phyloP scores from a whole-genome alignment of 805 yeast genomes.

The Saccharomycopsis sp. region DNA sequence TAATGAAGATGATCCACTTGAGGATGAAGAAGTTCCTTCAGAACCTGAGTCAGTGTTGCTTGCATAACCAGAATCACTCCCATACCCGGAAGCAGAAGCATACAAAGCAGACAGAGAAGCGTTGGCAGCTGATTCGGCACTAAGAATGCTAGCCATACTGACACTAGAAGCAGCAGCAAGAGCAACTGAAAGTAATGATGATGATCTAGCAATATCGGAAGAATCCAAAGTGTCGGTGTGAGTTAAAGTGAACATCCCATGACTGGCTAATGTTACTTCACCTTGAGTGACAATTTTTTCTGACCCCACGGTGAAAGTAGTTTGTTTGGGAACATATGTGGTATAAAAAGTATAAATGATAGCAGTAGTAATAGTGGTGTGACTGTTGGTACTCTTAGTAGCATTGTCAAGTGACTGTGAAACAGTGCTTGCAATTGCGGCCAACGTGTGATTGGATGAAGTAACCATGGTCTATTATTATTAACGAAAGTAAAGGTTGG shows the following conservation, averaged over 20 bases:
- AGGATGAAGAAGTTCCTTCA: background rate
- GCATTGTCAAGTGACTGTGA: too few species aligned
- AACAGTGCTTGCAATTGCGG: too few species aligned
- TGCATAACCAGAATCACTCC: background rate
- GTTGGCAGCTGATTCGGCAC: slow-evolving; percentile 15
- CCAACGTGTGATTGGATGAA: background rate
- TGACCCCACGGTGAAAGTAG: slow-evolving; percentile 17
- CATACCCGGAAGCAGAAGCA: slow-evolving; percentile 1
- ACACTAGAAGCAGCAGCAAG: slow-evolving; percentile 17
- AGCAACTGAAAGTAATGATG: slow-evolving; percentile 18
- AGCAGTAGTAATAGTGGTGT: slow-evolving; percentile 20
- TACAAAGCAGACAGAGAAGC: slow-evolving; percentile 10
- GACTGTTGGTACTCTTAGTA: slow-evolving; percentile 3
- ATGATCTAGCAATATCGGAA: slow-evolving; percentile 13
- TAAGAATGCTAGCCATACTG: slow-evolving; percentile 13
- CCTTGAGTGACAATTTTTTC: slow-evolving; percentile 15
- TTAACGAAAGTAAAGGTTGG: background rate
- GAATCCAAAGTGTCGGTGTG: slow-evolving; percentile 16
- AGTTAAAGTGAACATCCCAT: slow-evolving; percentile 21
- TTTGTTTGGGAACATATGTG: slow-evolving; percentile 10
- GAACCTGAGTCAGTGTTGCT: background rate
- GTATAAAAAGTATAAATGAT: slow-evolving; percentile 21
- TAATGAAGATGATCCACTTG: background rate
- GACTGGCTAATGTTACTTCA: slow-evolving; percentile 13
- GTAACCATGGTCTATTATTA: background rate